Conservation (phyloP, 2,329 filamentous ascomycete genomes). For the Amylocarpus encephaloides region DNA sequence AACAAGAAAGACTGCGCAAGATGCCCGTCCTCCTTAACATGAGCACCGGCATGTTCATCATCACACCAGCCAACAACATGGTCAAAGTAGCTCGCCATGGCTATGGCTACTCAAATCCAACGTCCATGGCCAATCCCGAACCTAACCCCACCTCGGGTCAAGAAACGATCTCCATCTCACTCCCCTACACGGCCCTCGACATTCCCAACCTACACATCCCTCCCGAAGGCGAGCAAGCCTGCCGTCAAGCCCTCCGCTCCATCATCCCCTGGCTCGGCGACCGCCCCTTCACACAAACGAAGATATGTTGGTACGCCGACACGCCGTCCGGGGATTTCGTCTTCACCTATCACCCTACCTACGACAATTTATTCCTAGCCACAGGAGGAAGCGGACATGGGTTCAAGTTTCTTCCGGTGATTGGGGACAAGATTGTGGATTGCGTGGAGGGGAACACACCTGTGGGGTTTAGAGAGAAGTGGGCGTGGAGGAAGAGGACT, state of each 20-base stretch:
- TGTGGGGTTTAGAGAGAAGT: constrained; percentile 43
- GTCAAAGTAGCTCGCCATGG: constrained; percentile 57
- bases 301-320: constrained; percentile 61
- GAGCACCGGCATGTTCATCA: constrained; percentile 65
- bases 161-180: constrained; percentile 13
- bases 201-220: constrained; percentile 21
- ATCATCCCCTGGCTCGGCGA: constrained; percentile 49
- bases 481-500: constrained; percentile 42
- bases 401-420: constrained; percentile 45
- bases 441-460: constrained; percentile 34
- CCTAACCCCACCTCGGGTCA: background rate
- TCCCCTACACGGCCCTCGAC: constrained; percentile 21
- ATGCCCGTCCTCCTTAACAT: constrained; percentile 72
- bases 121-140: constrained; percentile 20
- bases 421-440: constrained; percentile 40
- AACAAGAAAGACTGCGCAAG: constrained; percentile 57
- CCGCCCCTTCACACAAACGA: constrained; percentile 43
- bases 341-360: constrained; percentile 47
- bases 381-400: constrained; percentile 44
- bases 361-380: constrained; percentile 41
- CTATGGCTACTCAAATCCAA: constrained; percentile 48
- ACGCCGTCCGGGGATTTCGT: constrained; percentile 59
- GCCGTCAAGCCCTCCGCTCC: constrained; percentile 25
- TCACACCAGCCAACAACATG: constrained; percentile 53
- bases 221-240: constrained; percentile 17